phyloP scores from a whole-genome alignment of 148 eudicot species.

The Silene conica region DNA sequence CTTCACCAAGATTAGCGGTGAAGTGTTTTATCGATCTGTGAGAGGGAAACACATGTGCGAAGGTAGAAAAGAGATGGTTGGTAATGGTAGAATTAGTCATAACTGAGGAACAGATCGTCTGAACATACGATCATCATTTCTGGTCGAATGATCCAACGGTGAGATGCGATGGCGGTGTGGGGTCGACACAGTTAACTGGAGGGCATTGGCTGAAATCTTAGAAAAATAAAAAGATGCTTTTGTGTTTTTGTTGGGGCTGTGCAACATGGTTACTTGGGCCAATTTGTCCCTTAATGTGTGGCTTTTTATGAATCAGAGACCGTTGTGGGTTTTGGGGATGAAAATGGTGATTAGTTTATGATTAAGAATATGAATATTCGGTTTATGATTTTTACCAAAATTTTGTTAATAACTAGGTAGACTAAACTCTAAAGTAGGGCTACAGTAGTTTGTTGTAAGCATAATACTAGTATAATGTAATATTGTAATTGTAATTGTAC shows the following conservation, averaged over 20 bases:
- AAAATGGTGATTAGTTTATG: not conserved
- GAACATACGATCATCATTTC: not conserved
- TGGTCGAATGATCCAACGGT: slow-evolving; percentile 17
- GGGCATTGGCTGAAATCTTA: slow-evolving; percentile 20
- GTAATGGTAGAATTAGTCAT: not conserved
- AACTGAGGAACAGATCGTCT: not conserved
- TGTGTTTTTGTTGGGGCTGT: slow-evolving; percentile 4
- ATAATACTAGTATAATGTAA: not conserved
- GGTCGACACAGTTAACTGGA: slow-evolving; percentile 22
- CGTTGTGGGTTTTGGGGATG: slow-evolving; percentile 15
- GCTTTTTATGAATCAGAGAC: slow-evolving; percentile 25
- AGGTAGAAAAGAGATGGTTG: not conserved
- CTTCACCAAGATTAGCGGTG: too few species aligned
- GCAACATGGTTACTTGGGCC: slow-evolving; percentile 28
- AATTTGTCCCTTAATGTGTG: slow-evolving; percentile 22
- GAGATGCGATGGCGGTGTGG: not conserved
- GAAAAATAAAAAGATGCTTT: slow-evolving; percentile 22
- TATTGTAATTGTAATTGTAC: not conserved
- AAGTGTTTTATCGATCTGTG: too few species aligned
- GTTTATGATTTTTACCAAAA: slow-evolving; percentile 1
- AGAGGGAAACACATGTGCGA: not conserved
- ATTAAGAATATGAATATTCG: not conserved
- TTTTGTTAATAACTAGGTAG: slow-evolving; percentile 15
- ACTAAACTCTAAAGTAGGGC: too few species aligned
- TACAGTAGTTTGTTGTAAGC: slow-evolving; percentile 7